phyloP scores from a whole-genome alignment of 768 basidiomycete genomes.

The Gyrodon lividus region DNA sequence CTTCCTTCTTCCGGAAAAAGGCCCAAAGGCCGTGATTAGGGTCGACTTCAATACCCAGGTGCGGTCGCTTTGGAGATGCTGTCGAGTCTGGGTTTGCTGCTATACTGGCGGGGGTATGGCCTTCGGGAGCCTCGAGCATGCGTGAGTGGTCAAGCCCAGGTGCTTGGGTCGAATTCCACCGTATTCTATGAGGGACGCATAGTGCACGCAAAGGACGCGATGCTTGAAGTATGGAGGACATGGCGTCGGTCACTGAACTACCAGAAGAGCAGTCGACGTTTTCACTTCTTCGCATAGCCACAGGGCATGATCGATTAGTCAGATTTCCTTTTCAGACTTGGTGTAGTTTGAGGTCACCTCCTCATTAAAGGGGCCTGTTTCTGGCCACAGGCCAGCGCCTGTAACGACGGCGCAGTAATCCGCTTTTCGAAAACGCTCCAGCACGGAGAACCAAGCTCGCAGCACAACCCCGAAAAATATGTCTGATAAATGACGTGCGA shows the following conservation, averaged over 20 bases:
- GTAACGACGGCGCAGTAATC: background rate
- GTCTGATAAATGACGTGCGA: too few species aligned
- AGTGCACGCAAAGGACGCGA: conserved; percentile 18
- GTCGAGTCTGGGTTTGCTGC: conserved; percentile 1
- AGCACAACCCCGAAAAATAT: background rate
- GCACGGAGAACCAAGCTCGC: background rate
- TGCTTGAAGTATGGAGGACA: conserved; percentile 22
- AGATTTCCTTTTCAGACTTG: conserved; percentile 1
- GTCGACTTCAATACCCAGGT: conserved; percentile 42
- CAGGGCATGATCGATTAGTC: conserved; percentile 1
- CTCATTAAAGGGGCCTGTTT: too few species aligned
- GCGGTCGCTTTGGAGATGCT: conserved; percentile 40
- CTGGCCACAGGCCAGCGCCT: too few species aligned
- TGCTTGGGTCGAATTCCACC: conserved; percentile 24
- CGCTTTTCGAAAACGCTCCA: background rate
- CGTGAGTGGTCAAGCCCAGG: conserved; percentile 3
- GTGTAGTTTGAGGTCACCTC: too few species aligned
- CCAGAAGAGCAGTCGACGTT: background rate
- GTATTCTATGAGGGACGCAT: conserved; percentile 13
- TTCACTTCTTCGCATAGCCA: conserved; percentile 22
- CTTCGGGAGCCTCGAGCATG: conserved; percentile 1
- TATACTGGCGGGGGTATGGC: background rate
- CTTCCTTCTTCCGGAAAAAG: conserved; percentile 66
- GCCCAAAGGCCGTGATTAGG: conserved; percentile 75
- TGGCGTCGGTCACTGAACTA: conserved; percentile 1